A percentile compares a stretch with the other conserved stretches of the same genome.
phyloP scores from a whole-genome alignment of 352 stramenopile species.

The Globisporangium spinosum region DNA sequence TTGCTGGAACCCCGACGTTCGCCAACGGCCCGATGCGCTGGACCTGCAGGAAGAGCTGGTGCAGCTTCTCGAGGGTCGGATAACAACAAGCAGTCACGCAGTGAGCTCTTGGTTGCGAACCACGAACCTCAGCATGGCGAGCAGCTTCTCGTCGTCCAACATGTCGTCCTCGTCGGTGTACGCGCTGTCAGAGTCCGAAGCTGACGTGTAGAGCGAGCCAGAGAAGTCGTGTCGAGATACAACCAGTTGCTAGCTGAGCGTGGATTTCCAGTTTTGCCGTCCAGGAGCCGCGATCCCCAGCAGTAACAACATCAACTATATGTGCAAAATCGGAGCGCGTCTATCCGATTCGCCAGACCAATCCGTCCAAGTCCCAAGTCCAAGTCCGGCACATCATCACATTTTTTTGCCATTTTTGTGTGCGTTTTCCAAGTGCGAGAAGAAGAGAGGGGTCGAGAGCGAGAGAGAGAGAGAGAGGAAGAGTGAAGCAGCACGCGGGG shows the following conservation, averaged over 20 bases:
- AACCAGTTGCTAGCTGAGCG: neutral
- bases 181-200: constrained; percentile 28
- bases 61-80: constrained; percentile 56
- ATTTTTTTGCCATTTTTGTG: constrained; percentile 8
- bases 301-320: neutral
- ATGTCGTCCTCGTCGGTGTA: constrained; percentile 37
- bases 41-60: constrained; percentile 75
- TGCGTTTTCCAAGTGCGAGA: neutral
- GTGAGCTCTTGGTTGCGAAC: constrained; percentile 53
- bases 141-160: constrained; percentile 46
- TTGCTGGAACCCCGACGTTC: constrained; percentile 56
- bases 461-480: neutral
- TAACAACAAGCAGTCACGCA: constrained; percentile 41
- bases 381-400: neutral
- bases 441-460: neutral
- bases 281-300: neutral
- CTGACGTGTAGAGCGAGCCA: constrained; percentile 25
- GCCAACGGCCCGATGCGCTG: constrained; percentile 49
- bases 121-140: constrained; percentile 37
- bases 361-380: neutral
- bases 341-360: neutral
- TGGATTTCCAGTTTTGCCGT: constrained; percentile 6
- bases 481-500: neutral
- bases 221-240: neutral
- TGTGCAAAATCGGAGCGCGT: neutral